Conservation (phyloP, 2,329 filamentous ascomycete species). For the Trematosphaeria pertusa region DNA sequence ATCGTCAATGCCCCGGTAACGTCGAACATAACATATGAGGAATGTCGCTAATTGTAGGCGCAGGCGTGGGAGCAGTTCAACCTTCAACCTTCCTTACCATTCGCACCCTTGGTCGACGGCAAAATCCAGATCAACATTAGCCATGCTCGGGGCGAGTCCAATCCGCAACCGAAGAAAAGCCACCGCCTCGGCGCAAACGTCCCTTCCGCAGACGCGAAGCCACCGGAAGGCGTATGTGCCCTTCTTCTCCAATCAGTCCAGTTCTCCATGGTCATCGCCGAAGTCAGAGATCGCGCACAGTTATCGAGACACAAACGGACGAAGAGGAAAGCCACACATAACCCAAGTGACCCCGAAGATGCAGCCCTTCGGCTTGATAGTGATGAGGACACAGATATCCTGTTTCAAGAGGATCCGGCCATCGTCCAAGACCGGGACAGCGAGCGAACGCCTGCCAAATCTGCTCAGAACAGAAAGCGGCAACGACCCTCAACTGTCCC, state of each 20-base stretch:
- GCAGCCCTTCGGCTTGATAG: background rate
- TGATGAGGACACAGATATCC: background rate
- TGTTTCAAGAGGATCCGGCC: too few relatives aligned
- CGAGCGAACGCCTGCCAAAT: too few relatives aligned
- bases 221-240: constrained; percentile 35
- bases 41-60: constrained; percentile 1
- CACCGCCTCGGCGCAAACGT: constrained; percentile 34
- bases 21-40: constrained; percentile 6
- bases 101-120: constrained; percentile 5
- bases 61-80: constrained; percentile 47
- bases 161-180: constrained; percentile 12
- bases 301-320: constrained; percentile 14
- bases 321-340: constrained; percentile 7
- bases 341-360: background rate
- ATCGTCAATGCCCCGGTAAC: constrained; percentile 40
- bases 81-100: constrained; percentile 29
- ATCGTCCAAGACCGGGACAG: too few relatives aligned
- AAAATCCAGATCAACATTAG: constrained; percentile 31
- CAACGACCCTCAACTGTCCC: too few relatives aligned
- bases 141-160: constrained; percentile 13
- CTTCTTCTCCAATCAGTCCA: constrained; percentile 36
- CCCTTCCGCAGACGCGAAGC: constrained; percentile 33
- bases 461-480: too few relatives aligned
- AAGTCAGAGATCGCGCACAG: constrained; percentile 16
- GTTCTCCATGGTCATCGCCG: constrained; percentile 31